Conservation (phyloP, 1,284 basidiomycete genomes). For the Moniliella sp. region DNA sequence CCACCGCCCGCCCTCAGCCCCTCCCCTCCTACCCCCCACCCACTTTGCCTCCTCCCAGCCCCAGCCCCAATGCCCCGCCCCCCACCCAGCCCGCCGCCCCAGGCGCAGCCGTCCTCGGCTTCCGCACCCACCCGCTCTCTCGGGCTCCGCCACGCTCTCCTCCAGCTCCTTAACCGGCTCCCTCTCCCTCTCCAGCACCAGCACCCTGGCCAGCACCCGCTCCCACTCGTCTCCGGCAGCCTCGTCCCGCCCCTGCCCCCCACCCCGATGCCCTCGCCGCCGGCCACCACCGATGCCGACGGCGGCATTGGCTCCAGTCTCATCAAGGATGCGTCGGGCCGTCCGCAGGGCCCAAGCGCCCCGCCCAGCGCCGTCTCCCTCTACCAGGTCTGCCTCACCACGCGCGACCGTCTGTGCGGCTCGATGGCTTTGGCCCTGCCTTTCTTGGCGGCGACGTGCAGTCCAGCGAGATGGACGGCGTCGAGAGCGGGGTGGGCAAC, state of each 20-base stretch:
- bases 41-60: neutral
- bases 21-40: neutral
- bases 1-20: neutral
- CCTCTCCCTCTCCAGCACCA: too few relatives aligned
- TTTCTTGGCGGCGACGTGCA: constrained; percentile 5
- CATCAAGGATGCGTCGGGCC: too few relatives aligned
- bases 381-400: constrained; percentile 35
- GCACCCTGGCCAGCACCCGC: neutral
- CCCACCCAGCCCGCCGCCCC: neutral
- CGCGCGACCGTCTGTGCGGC: constrained; percentile 34
- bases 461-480: neutral
- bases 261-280: neutral
- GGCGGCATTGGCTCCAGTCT: too few relatives aligned
- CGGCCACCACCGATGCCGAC: neutral
- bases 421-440: constrained; percentile 31
- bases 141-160: neutral
- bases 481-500: neutral
- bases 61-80: neutral
- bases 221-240: neutral
- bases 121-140: neutral
- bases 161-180: neutral
- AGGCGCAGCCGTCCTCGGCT: neutral
- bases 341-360: too few relatives aligned
- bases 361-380: constrained; percentile 23
- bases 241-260: neutral